Percentiles rank a stretch among this genome's conserved stretches.
These are phyloP conservation scores for Lathyrus oleraceus DNA, from an alignment of 306 rosid species.

Conservation along the genomic window DNA sequence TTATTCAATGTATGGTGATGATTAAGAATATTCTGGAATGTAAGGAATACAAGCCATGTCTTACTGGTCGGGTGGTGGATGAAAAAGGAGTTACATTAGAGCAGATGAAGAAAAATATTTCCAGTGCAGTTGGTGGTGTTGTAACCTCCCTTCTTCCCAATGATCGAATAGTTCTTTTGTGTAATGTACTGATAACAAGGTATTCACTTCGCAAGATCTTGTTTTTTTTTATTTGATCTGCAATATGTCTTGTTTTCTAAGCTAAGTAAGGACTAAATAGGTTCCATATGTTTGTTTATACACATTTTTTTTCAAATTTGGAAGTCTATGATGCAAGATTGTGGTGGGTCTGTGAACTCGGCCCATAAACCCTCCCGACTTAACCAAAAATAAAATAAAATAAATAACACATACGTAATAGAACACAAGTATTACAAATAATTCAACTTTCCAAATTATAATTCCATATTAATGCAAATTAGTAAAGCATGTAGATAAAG, in stretches of 20 bases:
- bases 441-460: not conserved
- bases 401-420: not conserved
- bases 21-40: constrained; percentile 88
- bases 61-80: constrained; percentile 86
- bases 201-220: constrained; percentile 39
- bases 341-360: not conserved
- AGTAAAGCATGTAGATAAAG: not conserved
- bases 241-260: constrained; percentile 38
- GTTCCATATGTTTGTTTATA: constrained; percentile 2
- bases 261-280: constrained; percentile 25
- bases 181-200: constrained; percentile 84
- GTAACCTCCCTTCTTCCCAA: constrained; percentile 78
- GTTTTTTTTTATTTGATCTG: constrained; percentile 23
- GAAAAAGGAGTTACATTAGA: constrained; percentile 76
- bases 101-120: constrained; percentile 81
- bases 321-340: not conserved
- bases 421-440: not conserved
- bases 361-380: not conserved
- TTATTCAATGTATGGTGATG: constrained; percentile 96
- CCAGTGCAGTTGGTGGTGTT: constrained; percentile 75
- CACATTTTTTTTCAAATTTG: not conserved
- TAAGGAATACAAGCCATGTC: constrained; percentile 87
- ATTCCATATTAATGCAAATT: not conserved
- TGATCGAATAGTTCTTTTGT: constrained; percentile 70
- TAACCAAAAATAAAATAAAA: not conserved